Evolutionary conservation across 495 filamentous ascomycete genomes (phyloP).

Genomic region (Sordaria brevicollis): DNA sequence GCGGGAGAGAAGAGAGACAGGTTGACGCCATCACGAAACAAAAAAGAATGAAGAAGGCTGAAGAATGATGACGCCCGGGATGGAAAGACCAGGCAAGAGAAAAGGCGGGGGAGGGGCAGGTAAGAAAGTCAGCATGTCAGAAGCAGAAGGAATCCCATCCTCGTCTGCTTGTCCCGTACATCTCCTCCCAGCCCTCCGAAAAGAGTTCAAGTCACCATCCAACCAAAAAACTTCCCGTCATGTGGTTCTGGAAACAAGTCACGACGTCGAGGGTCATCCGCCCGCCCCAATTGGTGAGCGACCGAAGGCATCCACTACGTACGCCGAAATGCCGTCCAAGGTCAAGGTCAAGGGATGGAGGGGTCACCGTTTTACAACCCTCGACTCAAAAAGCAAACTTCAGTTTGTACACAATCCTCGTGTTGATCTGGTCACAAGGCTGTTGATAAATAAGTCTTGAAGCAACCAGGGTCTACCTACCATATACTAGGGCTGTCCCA

Average conservation of each 20-base stretch:
- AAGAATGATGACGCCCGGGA: background rate
- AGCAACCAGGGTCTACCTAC: background rate
- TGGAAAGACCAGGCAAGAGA: background rate
- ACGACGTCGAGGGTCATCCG: background rate
- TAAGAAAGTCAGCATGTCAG: too few species aligned
- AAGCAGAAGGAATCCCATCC: background rate
- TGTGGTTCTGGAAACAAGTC: background rate
- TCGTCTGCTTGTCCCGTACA: too few species aligned
- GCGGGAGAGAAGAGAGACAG: background rate
- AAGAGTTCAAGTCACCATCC: background rate
- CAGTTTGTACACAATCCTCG: background rate
- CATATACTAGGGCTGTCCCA: background rate
- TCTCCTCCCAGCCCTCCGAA: background rate
- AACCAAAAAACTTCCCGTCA: background rate
- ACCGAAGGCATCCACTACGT: background rate
- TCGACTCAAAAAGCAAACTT: background rate
- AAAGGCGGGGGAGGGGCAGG: background rate
- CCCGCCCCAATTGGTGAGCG: background rate
- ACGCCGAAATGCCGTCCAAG: background rate
- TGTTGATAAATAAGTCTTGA: background rate
- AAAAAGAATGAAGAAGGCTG: background rate
- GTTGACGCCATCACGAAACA: background rate
- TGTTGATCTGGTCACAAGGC: conserved; percentile 5
- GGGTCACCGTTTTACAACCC: background rate
- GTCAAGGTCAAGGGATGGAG: background rate